Percentiles rank a stretch among this genome's conserved stretches.
Conservation (phyloP, 106 monocot species). For the Xerophyta viscosa region DNA sequence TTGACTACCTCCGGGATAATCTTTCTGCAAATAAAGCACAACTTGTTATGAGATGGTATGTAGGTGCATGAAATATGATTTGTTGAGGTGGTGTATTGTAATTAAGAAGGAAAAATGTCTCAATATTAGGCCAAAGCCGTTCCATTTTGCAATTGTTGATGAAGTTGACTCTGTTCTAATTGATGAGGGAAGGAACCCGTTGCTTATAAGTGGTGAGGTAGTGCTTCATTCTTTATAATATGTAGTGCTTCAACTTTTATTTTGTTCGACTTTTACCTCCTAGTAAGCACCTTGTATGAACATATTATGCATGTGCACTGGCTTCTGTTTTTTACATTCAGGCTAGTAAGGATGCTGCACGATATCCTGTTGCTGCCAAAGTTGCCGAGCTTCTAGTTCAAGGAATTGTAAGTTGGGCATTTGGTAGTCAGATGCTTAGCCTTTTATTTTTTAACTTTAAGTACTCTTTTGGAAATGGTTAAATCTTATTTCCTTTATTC, state of each 20-base stretch:
- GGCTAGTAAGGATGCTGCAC: slow-evolving; percentile 91
- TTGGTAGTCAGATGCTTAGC: not conserved
- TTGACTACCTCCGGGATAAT: slow-evolving; percentile 98
- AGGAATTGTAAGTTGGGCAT: slow-evolving; percentile 52
- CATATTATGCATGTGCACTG: not conserved
- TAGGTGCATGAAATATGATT: not conserved
- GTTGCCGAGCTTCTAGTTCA: slow-evolving; percentile 82
- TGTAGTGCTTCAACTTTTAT: no score
- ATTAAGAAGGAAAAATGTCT: no score
- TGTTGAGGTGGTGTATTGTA: no score
- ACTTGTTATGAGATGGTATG: slow-evolving; percentile 99
- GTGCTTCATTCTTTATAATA: not conserved
- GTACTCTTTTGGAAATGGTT: not conserved
- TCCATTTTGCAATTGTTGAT: slow-evolving; percentile 97
- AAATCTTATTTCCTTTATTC: not conserved
- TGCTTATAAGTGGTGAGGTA: slow-evolving; percentile 99
- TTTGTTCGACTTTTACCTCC: no score
- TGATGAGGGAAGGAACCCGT: slow-evolving; percentile 97
- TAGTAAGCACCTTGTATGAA: no score
- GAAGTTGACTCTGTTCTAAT: slow-evolving; percentile 99
- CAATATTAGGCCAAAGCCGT: slow-evolving; percentile 94
- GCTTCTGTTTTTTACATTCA: slow-evolving; percentile 13
- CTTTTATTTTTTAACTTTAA: not conserved
- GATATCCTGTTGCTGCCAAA: slow-evolving; percentile 95
- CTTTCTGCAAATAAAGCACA: slow-evolving; percentile 65